Base-by-base conservation (phyloP, 768 basidiomycete genomes). In the Podaxis sp. region DNA sequence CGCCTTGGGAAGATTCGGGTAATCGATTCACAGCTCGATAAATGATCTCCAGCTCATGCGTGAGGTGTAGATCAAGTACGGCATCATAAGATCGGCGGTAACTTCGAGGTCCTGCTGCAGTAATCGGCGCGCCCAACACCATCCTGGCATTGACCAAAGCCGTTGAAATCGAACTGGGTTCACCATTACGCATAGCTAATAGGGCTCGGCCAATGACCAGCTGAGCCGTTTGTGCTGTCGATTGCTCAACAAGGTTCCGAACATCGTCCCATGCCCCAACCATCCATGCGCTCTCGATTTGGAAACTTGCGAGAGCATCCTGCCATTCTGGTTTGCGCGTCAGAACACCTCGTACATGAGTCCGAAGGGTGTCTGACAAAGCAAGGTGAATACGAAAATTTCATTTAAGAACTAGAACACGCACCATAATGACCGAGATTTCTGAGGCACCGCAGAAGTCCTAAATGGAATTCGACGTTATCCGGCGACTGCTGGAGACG, bases 381-480 rank as follows among this genome's bases (percentile, higher is more conserved):
- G 9, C 15, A 55, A 29, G 53, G 62, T 66, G 46, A 54, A 47
- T 33, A 24, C 54, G 63, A 52, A 15, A 46, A 36, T 57, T 41
- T 6, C 27, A n/a, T 33, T 12, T 25, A 62, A 24, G 59, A 43
- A 11, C 25, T 36, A n/a, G 24, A 19, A 55, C 27, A 75, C 88
- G 64, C 67, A 96, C 97, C 97, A 73, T 98, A 98, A 73, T 99
- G 97, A 8, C 97, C 97, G 9, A 99, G 81, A 71, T 98, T 97
- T 22, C 94, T 82, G 59, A 98, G 80, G 71, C 96, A 98, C 53
- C 93, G 85, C 65, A 98, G 74, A 9, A 99, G 81, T 13, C 97
- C 97, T 15, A 96, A 74, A 72, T 99, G 96, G 64, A 88, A 90
- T 24, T 90, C 85, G 4, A 96, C 80, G 66, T 96, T 94, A 68